Evolutionary conservation across 345 rosid species (phyloP), one percentile per base, ranked within the genome.

Genomic region (Citrus inodora): DNA sequence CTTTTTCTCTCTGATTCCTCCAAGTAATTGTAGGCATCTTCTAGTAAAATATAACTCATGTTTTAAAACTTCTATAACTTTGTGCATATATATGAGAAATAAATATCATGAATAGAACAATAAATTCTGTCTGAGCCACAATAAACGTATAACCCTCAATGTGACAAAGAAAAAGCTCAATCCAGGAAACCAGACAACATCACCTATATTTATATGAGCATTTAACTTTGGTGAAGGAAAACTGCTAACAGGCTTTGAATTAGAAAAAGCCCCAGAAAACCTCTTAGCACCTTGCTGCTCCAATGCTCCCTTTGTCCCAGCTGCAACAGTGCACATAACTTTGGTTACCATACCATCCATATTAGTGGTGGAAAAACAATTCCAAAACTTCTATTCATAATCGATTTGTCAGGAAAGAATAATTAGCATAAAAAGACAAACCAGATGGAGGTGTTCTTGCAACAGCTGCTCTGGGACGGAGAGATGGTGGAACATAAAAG

Each of bases 401-500:
- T 28, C 60, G 6, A 76, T 11, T 62, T 22, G 42, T 32, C 10
- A 27, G 70, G 33, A 22, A 22, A 19, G 46, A 46, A 38, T 24
- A 37, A 60, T 16, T 14, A 37, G 48, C 2, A 10, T 16, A 58
- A 24, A 68, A 32, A 32, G 56, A 81, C 82, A 61, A 53, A 89
- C 98, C 94, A 76, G 95, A 83, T 25, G 94, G 94, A 70, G 97
- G 94, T 9, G 97, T 92, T 73, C 97, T 85, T 22, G 81, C 71
- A 67, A 84, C 65, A 74, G 85, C 80, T 55, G 79, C 79, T 84
- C 87, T 90, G 63, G 89, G 70, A 66, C 97, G 97, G 75, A 94
- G 97, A 37, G 92, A 88, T 55, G 98, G 98, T 37, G 99, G 97
- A 79, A 94, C 88, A 83, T 92, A 96, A 78, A 83, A 91, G 85